Conservation (phyloP, 495 filamentous ascomycete species). For the Lichenothelia convexa region DNA sequence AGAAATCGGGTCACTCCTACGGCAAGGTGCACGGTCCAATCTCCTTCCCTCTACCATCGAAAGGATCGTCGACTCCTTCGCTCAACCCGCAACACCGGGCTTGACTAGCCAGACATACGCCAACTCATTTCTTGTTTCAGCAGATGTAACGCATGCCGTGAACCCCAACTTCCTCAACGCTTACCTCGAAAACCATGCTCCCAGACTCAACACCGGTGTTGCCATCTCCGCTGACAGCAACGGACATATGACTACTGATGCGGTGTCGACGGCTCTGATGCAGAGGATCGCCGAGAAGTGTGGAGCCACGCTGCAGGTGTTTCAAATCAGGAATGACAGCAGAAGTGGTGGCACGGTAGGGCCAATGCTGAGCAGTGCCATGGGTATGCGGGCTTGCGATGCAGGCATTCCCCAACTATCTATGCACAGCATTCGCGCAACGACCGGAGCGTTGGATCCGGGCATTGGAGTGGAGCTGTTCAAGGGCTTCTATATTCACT, state of each 20-base stretch:
- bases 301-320: conserved; percentile 58
- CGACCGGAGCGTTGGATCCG: conserved; percentile 70
- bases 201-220: conserved; percentile 77
- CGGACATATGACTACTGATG: conserved; percentile 84
- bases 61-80: conserved; percentile 58
- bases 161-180: conserved; percentile 77
- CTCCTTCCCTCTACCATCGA: conserved; percentile 65
- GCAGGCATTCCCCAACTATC: conserved; percentile 81
- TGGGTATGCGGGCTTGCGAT: conserved; percentile 74
- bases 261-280: conserved; percentile 58
- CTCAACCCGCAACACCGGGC: conserved; percentile 15
- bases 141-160: conserved; percentile 85
- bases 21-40: conserved; percentile 80
- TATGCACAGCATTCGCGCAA: conserved; percentile 91
- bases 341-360: conserved; percentile 88
- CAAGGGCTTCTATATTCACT: conserved; percentile 76
- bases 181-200: conserved; percentile 72
- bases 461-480: conserved; percentile 78
- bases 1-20: conserved; percentile 77
- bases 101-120: conserved; percentile 52
- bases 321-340: conserved; percentile 87
- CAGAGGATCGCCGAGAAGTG: conserved; percentile 52
- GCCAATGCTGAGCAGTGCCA: conserved; percentile 63
- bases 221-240: conserved; percentile 74
- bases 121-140: conserved; percentile 80